Evolutionary conservation across 257 asterid species (phyloP).

Genomic region (Solanum medicagineum): DNA sequence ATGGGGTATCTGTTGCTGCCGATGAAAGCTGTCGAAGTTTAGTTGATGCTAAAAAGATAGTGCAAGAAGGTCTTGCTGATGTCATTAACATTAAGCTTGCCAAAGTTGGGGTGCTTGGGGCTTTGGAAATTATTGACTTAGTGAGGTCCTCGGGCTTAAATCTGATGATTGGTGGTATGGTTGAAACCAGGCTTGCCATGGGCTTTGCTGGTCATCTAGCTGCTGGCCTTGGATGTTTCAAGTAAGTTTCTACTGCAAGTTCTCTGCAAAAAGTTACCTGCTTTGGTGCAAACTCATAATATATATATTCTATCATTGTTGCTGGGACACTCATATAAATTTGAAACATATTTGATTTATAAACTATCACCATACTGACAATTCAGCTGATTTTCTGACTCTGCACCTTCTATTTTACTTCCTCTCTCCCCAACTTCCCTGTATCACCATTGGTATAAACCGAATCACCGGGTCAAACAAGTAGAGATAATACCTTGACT

Average conservation of each 20-base stretch:
- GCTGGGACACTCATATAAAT: neutral
- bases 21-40: constrained; percentile 86
- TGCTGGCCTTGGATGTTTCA: constrained; percentile 90
- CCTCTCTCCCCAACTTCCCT: neutral
- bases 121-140: constrained; percentile 62
- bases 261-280: neutral
- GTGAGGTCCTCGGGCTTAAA: constrained; percentile 53
- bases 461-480: neutral
- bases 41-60: constrained; percentile 63
- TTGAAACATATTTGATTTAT: neutral
- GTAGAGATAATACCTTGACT: neutral
- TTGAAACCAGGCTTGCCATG: constrained; percentile 88
- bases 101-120: constrained; percentile 79
- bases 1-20: constrained; percentile 77
- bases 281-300: neutral
- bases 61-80: constrained; percentile 53
- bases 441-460: neutral
- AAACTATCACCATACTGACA: neutral
- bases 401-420: neutral
- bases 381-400: neutral
- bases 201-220: constrained; percentile 93
- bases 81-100: constrained; percentile 85
- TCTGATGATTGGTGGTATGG: constrained; percentile 96
- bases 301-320: neutral
- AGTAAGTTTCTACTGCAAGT: constrained; percentile 30